Conservation (phyloP, 495 filamentous ascomycete genomes). For the Daldinia caldariorum region DNA sequence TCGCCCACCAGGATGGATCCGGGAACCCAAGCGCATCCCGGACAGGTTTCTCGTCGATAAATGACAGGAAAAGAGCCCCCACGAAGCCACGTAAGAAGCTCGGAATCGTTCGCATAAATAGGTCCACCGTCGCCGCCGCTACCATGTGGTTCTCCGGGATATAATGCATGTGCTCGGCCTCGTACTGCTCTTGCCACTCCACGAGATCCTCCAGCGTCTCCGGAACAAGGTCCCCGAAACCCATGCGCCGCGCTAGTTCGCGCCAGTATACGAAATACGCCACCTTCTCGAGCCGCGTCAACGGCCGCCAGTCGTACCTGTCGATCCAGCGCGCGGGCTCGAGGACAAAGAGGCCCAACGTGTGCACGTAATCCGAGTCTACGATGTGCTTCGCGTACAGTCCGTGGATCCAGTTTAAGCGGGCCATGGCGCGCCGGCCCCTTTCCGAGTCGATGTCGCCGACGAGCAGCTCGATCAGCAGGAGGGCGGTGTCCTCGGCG, state of each 20-base stretch:
- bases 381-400: conserved; percentile 58
- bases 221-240: conserved; percentile 46
- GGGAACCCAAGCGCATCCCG: conserved; percentile 63
- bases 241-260: conserved; percentile 52
- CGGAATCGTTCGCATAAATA: conserved; percentile 67
- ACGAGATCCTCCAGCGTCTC: conserved; percentile 62
- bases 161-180: conserved; percentile 63
- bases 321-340: conserved; percentile 55
- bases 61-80: conserved; percentile 61
- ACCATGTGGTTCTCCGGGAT: conserved; percentile 61
- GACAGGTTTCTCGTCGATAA: conserved; percentile 68
- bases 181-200: conserved; percentile 63
- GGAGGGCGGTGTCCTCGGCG: conserved; percentile 67
- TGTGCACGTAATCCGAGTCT: conserved; percentile 55
- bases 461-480: conserved; percentile 67
- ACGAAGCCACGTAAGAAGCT: conserved; percentile 55
- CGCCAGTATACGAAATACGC: conserved; percentile 56
- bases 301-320: conserved; percentile 54
- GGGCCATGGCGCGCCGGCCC: conserved; percentile 61
- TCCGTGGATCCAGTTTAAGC: conserved; percentile 70
- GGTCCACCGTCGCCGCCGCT: conserved; percentile 63
- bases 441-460: conserved; percentile 55
- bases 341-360: conserved; percentile 54
- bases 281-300: conserved; percentile 52
- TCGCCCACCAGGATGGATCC: conserved; percentile 52